phyloP scores from a whole-genome alignment of 2,329 filamentous ascomycete species.

The Aspergillus terreus region DNA sequence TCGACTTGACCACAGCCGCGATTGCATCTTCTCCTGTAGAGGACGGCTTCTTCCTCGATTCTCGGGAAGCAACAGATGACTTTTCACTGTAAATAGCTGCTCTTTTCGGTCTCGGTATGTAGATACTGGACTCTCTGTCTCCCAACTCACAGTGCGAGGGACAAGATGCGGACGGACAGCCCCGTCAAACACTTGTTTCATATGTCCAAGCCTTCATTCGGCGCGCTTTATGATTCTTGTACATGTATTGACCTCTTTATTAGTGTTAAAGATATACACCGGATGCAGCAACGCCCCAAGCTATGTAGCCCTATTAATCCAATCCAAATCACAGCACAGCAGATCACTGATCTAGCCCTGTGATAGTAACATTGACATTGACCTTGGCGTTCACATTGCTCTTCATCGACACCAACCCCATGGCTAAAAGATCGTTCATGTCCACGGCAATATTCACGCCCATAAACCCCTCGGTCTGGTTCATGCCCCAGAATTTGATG shows the following conservation, averaged over 20 bases:
- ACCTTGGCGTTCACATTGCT: background rate
- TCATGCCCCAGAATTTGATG: background rate
- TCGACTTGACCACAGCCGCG: slow-evolving; percentile 11
- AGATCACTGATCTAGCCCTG: background rate
- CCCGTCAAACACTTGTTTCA: background rate
- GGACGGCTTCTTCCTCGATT: slow-evolving; percentile 10
- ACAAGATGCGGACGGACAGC: slow-evolving; percentile 2
- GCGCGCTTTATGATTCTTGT: no score
- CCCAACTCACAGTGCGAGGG: slow-evolving; percentile 2
- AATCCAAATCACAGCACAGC: background rate
- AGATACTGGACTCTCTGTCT: background rate
- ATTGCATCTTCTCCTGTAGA: slow-evolving; percentile 9
- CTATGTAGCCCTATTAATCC: no score
- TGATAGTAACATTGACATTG: slow-evolving; percentile 1
- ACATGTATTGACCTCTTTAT: no score
- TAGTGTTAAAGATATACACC: no score
- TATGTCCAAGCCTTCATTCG: no score
- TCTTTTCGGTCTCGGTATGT: slow-evolving; percentile 6
- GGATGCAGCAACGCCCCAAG: no score
- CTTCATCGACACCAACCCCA: background rate
- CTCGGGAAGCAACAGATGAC: slow-evolving; percentile 8
- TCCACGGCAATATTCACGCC: background rate
- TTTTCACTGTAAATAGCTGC: slow-evolving; percentile 8
- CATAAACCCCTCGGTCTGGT: background rate
- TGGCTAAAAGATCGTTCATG: background rate